These are phyloP conservation scores for Pseudonitzschia pungens DNA, from an alignment of 108 stramenopile species.

Conservation along the genomic window DNA sequence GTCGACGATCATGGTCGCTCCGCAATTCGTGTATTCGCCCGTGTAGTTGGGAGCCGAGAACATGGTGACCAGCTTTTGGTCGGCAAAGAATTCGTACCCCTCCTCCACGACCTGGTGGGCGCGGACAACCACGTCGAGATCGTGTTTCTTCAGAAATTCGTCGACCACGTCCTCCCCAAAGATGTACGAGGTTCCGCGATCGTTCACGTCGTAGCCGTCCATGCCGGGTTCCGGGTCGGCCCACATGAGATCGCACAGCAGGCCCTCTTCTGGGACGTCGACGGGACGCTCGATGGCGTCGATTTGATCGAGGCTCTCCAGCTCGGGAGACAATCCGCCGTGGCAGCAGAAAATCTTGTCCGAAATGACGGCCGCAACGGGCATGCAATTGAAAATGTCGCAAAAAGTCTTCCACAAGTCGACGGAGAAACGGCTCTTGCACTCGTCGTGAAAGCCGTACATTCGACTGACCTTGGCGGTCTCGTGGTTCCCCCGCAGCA, in stretches of 20 bases:
- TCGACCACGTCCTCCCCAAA: constrained; percentile 97
- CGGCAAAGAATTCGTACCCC: constrained; percentile 98
- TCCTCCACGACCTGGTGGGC: constrained; percentile 99
- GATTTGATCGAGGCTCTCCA: constrained; percentile 89
- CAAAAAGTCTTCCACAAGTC: constrained; percentile 98
- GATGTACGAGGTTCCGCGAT: constrained; percentile 95
- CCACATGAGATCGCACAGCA: constrained; percentile 97
- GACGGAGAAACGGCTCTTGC: constrained; percentile 92
- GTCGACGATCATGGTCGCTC: constrained; percentile 94
- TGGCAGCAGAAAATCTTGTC: constrained; percentile 89
- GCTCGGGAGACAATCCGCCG: constrained; percentile 91
- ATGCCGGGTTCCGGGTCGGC: constrained; percentile 97
- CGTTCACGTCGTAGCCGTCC: constrained; percentile 98
- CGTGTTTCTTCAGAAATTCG: constrained; percentile 90
- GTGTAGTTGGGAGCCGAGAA: constrained; percentile 52
- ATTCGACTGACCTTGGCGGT: constrained; percentile 87
- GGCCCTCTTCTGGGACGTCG: constrained; percentile 96
- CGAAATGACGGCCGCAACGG: constrained; percentile 90
- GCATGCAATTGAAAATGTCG: constrained; percentile 93
- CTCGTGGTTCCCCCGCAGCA: constrained; percentile 93
- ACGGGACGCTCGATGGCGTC: constrained; percentile 89
- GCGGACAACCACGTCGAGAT: constrained; percentile 95
- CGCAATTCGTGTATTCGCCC: constrained; percentile 46
- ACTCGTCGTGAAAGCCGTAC: constrained; percentile 95
- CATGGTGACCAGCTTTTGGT: constrained; percentile 92